These are phyloP conservation scores for Backusella tuberculispora DNA, from an alignment of 192 early-diverging fungal species.

Conservation along the genomic window DNA sequence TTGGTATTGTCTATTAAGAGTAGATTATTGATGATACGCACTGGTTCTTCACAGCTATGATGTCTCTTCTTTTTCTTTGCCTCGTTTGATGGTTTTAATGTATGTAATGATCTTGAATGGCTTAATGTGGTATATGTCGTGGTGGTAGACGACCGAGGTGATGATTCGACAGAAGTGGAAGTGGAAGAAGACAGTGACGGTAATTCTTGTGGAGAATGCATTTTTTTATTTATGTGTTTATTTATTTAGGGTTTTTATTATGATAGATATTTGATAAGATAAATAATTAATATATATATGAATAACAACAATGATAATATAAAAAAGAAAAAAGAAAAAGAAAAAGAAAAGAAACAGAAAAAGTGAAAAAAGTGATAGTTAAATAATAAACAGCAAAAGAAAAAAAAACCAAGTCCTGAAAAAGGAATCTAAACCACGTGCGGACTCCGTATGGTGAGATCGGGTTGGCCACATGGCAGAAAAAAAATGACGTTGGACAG, in stretches of 20 bases:
- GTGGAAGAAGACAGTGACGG: conserved; percentile 20
- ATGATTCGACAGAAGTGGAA: neutral
- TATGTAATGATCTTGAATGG: conserved; percentile 16
- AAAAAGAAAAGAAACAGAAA: neutral
- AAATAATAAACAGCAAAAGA: conserved; percentile 11
- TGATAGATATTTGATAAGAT: neutral
- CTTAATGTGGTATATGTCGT: neutral
- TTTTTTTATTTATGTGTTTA: neutral
- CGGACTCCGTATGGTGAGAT: neutral
- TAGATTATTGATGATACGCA: neutral
- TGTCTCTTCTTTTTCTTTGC: neutral
- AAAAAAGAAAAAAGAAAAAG: neutral
- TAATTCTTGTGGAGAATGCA: conserved; percentile 15
- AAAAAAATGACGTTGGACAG: conserved; percentile 4
- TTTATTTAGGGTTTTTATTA: neutral
- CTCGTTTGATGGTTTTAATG: neutral
- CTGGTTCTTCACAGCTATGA: conserved; percentile 5
- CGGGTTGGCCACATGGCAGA: conserved; percentile 19
- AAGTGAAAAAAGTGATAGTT: neutral
- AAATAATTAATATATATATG: neutral
- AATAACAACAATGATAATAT: neutral
- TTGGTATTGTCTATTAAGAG: neutral
- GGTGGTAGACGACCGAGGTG: conserved; percentile 11
- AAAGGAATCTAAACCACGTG: conserved; percentile 17
- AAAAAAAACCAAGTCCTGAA: neutral